Evolutionary conservation across 768 basidiomycete genomes (phyloP), one percentile per base, ranked within the genome.

Genomic region (Pisolithus albus): DNA sequence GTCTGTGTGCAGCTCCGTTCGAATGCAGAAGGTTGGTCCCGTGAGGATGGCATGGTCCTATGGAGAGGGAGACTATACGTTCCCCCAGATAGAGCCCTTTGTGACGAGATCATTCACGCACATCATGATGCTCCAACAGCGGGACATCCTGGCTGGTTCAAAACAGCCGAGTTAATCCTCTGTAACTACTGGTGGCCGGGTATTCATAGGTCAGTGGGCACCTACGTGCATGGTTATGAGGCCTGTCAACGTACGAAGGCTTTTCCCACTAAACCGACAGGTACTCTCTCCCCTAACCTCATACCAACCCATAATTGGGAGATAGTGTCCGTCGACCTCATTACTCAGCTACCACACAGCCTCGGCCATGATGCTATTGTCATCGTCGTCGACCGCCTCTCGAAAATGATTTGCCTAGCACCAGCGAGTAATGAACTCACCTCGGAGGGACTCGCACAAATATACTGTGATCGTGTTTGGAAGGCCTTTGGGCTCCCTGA

Each of bases 401-500:
- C 50, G 2, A 55, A 52, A 4, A 55, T 55, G 41, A 34, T 3
- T n/a, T n/a, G n/a, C n/a, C 15, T 54, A 0, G 19, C 44, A 4
- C 53, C 44, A 0, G 43, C 49, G 2, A 15, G 37, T 4, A 19
- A 11, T 1, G 37, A 38, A 1, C 44, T 66, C 24, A 52, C 57
- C 0, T 34, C 64, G 0, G 44, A 52, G 24, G 64, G 61, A 1
- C 16, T 57, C 2, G 65, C 69, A 3, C 16, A 36, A 1, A 46
- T 61, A 0, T 66, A 53, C 28, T 24, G 52, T 1, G 56, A 66
- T 18, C 23, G 61, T 32, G 56, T 70, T 0, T 68, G 57, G 56
- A 63, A 59, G 47, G 50, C 57, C 28, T 61, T 62, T 47, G 67
- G 70, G 1, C 32, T 64, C 1, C 70, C 70, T 0, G 11, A 32